A percentile compares a stretch with the other conserved stretches of the same genome.
phyloP scores from a whole-genome alignment of 805 yeast species.

The Candida odintsovae region DNA sequence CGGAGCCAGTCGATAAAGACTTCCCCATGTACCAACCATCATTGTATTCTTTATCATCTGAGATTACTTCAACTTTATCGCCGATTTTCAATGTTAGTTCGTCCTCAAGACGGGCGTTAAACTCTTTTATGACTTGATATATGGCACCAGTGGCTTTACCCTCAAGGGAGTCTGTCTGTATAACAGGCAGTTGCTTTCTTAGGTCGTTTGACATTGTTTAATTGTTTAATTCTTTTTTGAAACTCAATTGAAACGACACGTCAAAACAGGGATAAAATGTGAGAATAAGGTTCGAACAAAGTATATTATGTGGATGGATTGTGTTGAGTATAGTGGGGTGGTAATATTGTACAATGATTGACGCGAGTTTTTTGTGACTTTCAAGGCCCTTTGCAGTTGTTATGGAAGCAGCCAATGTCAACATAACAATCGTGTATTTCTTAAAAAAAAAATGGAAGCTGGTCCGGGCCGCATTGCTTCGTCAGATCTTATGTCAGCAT shows the following conservation, averaged over 20 bases:
- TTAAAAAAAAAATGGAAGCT: neutral
- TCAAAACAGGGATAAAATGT: neutral
- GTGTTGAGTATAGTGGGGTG: neutral
- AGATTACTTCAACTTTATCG: slow-evolving; percentile 80
- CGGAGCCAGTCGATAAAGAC: slow-evolving; percentile 62
- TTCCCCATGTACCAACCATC: slow-evolving; percentile 98
- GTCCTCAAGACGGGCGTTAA: slow-evolving; percentile 82
- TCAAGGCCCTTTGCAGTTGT: neutral
- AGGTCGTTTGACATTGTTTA: neutral
- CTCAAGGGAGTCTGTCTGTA: slow-evolving; percentile 9
- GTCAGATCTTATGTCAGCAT: neutral
- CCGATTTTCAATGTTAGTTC: slow-evolving; percentile 79
- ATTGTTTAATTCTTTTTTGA: neutral
- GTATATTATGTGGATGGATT: neutral
- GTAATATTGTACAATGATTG: neutral
- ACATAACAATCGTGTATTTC: neutral
- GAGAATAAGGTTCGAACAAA: neutral
- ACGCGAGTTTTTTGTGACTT: neutral
- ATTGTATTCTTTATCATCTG: slow-evolving; percentile 88
- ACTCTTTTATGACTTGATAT: slow-evolving; percentile 73
- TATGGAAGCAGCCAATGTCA: neutral
- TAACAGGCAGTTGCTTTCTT: slow-evolving; percentile 3
- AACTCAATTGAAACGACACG: neutral
- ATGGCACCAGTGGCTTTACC: slow-evolving; percentile 25
- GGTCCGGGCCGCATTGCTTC: neutral